Conservation (phyloP, 179 eudicot genomes). For the Carnegiea gigantea region DNA sequence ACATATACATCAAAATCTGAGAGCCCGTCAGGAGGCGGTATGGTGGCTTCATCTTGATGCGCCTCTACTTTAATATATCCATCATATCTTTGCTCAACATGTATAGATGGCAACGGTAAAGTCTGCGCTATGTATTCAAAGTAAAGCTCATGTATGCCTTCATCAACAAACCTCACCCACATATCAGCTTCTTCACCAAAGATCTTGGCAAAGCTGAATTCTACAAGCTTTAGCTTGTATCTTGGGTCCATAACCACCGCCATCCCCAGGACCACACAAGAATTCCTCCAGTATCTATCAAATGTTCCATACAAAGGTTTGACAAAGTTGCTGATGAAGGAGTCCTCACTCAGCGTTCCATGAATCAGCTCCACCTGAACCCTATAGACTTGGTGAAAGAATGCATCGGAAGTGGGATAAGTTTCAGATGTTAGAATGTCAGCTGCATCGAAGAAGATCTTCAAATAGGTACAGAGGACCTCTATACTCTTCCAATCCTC, state of each 20-base stretch:
- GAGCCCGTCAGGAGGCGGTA: constrained; percentile 23
- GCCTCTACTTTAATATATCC: constrained; percentile 30
- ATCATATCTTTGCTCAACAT: constrained; percentile 38
- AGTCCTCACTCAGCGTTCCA: constrained; percentile 30
- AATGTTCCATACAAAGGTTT: constrained; percentile 42
- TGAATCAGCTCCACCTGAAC: constrained; percentile 34
- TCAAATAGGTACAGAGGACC: constrained; percentile 40
- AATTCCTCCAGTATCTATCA: constrained; percentile 43
- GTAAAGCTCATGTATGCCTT: constrained; percentile 38
- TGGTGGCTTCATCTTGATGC: constrained; percentile 25
- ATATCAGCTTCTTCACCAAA: constrained; percentile 35
- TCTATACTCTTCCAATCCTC: constrained; percentile 44
- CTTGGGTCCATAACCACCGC: constrained; percentile 58
- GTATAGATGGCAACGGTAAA: constrained; percentile 36
- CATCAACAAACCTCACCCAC: constrained; percentile 31
- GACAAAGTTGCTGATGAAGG: constrained; percentile 29
- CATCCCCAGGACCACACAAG: constrained; percentile 44
- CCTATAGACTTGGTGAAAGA: constrained; percentile 40
- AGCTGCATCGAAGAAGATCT: constrained; percentile 39
- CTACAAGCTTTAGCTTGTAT: constrained; percentile 41
- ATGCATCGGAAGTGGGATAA: constrained; percentile 35
- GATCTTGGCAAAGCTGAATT: constrained; percentile 31
- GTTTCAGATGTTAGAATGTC: constrained; percentile 26
- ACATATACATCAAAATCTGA: constrained; percentile 43
- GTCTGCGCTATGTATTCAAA: constrained; percentile 45